Conservation (phyloP, 495 filamentous ascomycete genomes). For the Aspergillus sclerotiicarbonarius region DNA sequence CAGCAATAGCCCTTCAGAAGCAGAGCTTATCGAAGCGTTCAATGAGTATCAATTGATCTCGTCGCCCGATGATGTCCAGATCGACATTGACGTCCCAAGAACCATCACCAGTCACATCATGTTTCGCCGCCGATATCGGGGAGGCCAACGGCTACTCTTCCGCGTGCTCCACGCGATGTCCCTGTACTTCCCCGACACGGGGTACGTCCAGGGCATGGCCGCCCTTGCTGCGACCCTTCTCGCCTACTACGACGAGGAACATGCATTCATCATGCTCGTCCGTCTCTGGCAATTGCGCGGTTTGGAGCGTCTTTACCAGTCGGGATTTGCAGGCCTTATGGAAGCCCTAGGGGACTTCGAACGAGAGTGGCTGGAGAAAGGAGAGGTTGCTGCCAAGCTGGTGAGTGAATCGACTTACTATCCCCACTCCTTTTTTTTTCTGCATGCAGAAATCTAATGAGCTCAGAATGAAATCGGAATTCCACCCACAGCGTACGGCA, state of each 20-base stretch:
- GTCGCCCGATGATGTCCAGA: slow-evolving; percentile 92
- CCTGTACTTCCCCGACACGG: slow-evolving; percentile 85
- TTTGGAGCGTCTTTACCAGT: slow-evolving; percentile 77
- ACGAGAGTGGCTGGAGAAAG: slow-evolving; percentile 72
- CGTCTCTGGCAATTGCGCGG: slow-evolving; percentile 87
- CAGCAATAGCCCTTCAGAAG: slow-evolving; percentile 59
- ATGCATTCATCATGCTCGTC: slow-evolving; percentile 91
- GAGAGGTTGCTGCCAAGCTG: slow-evolving; percentile 72
- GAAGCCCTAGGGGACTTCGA: slow-evolving; percentile 86
- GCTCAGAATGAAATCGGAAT: slow-evolving; percentile 73
- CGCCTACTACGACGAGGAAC: slow-evolving; percentile 96
- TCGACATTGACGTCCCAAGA: slow-evolving; percentile 93
- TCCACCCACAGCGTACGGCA: slow-evolving; percentile 87
- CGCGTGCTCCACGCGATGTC: slow-evolving; percentile 88
- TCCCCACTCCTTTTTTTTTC: neutral
- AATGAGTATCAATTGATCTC: slow-evolving; percentile 66
- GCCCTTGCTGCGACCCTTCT: slow-evolving; percentile 88
- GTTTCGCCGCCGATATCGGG: slow-evolving; percentile 90
- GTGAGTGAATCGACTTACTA: slow-evolving; percentile 51
- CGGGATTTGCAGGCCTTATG: slow-evolving; percentile 87
- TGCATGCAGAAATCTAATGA: slow-evolving; percentile 12
- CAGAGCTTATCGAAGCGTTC: slow-evolving; percentile 67
- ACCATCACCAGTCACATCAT: slow-evolving; percentile 97
- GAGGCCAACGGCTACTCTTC: slow-evolving; percentile 89
- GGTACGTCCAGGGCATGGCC: slow-evolving; percentile 99